Evolutionary conservation across 2,329 filamentous ascomycete genomes (phyloP), one percentile per base, ranked within the genome.

Genomic region (Cyanodermella asteris): DNA sequence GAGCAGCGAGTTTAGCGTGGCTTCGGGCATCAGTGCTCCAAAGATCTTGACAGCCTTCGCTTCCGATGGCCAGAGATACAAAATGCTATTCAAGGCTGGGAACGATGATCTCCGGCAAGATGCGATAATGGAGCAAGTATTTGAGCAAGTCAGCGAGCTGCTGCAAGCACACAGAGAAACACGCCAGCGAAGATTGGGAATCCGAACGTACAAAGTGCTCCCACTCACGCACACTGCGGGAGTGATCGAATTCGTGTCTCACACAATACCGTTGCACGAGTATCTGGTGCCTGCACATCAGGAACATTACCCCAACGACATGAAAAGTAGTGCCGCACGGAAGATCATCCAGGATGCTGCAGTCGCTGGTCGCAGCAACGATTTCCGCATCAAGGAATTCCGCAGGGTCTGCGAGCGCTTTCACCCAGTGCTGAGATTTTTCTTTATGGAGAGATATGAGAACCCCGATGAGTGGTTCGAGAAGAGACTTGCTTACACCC

Each of bases 81-180:
- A 77, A 45, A 81, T 93, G 49, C 57, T 97, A 58, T 71, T 91
- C 43, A 97, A 97, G 57, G 81, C 81, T 33, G 82, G 87, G 11
- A 84, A 84, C 41, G 87, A 97, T 45, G 84, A 97, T 43, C 62
- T 99, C 8, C 75, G 90, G 6, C 87, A 97, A 52, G 87, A 99
- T 41, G 80, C 84, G 22, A 97, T 71, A 56, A 99, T 99, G 90
- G 90, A 97, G 48, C 87, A 99, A 49, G 87, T 97, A 2, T 99
- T 97, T 45, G 78, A 82, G 30, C 81, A 91, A 48, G 87, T 93
- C 13, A 94, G 81, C 29, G 76, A 77, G 25, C 64, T 97, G 13
- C 57, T 99, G 14, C 76, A 77, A 43, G 72, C 77, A 24, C 81
- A 94, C 45, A 72, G 78, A 28, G 64, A 72, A 8, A 93, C 87